Conservation (phyloP, 2,329 filamentous ascomycete species). For the Penicillium corylophilum region DNA sequence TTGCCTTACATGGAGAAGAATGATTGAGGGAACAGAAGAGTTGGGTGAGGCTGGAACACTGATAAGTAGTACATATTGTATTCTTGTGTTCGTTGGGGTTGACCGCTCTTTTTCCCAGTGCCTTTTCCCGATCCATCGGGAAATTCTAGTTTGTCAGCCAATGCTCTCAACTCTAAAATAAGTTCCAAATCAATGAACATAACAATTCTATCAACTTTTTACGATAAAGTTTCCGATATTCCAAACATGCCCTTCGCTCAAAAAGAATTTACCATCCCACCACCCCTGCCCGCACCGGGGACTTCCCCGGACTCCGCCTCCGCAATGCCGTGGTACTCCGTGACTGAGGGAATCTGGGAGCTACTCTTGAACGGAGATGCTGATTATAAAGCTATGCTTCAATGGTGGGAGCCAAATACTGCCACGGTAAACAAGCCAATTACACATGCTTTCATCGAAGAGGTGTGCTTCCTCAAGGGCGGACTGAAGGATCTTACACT, state of each 20-base stretch:
- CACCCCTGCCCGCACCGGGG: slow-evolving; percentile 18
- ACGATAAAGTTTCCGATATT: no score
- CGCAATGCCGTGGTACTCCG: slow-evolving; percentile 20
- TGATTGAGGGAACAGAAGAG: no score
- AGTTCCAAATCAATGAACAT: no score
- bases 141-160: neutral
- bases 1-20: slow-evolving; percentile 8
- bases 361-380: slow-evolving; percentile 37
- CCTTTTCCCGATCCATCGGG: neutral
- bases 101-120: no score
- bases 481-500: slow-evolving; percentile 36
- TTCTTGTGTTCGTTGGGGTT: no score
- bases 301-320: slow-evolving; percentile 12
- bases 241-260: slow-evolving; percentile 18
- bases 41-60: no score
- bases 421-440: slow-evolving; percentile 29
- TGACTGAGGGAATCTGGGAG: slow-evolving; percentile 38
- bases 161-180: neutral
- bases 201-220: no score
- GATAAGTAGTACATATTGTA: no score
- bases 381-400: slow-evolving; percentile 31
- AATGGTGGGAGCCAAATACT: slow-evolving; percentile 39
- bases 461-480: slow-evolving; percentile 40
- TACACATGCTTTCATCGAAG: slow-evolving; percentile 41
- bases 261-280: slow-evolving; percentile 26